Evolutionary conservation across 2,329 filamentous ascomycete genomes (phyloP).

Genomic region (Periconia digitata): DNA sequence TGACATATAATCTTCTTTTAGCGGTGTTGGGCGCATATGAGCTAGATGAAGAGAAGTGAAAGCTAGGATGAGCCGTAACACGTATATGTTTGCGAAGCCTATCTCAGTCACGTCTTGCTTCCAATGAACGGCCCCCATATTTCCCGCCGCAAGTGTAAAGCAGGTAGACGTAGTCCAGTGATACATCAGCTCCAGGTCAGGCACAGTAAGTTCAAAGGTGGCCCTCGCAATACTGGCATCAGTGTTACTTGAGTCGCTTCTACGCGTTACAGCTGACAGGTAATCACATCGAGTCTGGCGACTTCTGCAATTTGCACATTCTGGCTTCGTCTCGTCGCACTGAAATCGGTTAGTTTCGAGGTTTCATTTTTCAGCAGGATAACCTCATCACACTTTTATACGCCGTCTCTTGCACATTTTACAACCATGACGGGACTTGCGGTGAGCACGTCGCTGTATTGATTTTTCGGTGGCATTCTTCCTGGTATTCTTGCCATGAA

Average conservation of each 20-base stretch:
- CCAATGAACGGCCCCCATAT: constrained; percentile 14
- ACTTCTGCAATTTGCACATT: constrained; percentile 25
- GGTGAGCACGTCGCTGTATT: constrained; percentile 25
- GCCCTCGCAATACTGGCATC: not conserved
- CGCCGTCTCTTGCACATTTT: constrained; percentile 30
- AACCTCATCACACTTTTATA: constrained; percentile 24
- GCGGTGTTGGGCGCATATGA: constrained; percentile 18
- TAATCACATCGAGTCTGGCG: constrained; percentile 27
- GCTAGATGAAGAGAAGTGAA: constrained; percentile 30
- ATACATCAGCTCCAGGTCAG: constrained; percentile 30
- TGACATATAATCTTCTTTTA: constrained; percentile 18
- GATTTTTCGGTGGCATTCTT: not conserved
- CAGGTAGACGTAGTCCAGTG: constrained; percentile 30
- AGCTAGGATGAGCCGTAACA: constrained; percentile 28
- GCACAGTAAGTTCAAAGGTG: constrained; percentile 9
- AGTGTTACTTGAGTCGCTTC: not conserved
- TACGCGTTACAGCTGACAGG: not conserved
- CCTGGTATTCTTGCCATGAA: not conserved
- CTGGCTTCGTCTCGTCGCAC: constrained; percentile 31
- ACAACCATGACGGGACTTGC: constrained; percentile 33
- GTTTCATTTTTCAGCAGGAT: not conserved
- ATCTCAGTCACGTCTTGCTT: constrained; percentile 21
- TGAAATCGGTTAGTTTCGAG: constrained; percentile 7
- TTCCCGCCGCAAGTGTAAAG: constrained; percentile 21
- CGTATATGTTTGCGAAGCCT: constrained; percentile 17